phyloP scores from a whole-genome alignment of 148 eudicot genomes.

The Rhododendron ovatum region DNA sequence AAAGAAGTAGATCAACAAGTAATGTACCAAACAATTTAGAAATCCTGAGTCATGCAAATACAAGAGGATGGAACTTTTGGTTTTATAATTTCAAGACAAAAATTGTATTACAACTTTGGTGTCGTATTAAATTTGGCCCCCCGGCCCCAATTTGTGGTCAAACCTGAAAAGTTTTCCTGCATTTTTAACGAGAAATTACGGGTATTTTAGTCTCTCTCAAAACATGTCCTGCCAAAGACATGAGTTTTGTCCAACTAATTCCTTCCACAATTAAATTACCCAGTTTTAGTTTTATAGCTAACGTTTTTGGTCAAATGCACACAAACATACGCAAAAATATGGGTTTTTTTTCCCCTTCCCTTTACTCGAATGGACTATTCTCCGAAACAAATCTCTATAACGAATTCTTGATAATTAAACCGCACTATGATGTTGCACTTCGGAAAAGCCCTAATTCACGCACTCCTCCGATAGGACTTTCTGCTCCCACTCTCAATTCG shows the following conservation, averaged over 20 bases:
- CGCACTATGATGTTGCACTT: neutral
- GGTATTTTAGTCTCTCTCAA: neutral
- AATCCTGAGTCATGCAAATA: neutral
- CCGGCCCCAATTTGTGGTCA: neutral
- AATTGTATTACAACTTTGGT: neutral
- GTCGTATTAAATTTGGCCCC: neutral
- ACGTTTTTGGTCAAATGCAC: neutral
- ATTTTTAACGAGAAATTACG: neutral
- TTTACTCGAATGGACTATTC: neutral
- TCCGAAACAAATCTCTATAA: neutral
- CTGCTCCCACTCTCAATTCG: neutral
- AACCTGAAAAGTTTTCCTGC: neutral
- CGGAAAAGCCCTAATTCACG: neutral
- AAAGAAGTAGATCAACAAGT: neutral
- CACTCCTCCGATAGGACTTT: neutral
- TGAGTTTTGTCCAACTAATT: neutral
- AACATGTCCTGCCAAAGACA: neutral
- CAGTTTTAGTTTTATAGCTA: neutral
- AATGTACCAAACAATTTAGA: neutral
- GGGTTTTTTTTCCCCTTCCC: neutral
- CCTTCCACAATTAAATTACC: neutral
- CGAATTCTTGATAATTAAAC: neutral
- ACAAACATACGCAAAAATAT: neutral
- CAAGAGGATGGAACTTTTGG: neutral
- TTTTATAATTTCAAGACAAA: neutral